Conservation (phyloP, 805 yeast genomes). For the Ogataea paraovalis region DNA sequence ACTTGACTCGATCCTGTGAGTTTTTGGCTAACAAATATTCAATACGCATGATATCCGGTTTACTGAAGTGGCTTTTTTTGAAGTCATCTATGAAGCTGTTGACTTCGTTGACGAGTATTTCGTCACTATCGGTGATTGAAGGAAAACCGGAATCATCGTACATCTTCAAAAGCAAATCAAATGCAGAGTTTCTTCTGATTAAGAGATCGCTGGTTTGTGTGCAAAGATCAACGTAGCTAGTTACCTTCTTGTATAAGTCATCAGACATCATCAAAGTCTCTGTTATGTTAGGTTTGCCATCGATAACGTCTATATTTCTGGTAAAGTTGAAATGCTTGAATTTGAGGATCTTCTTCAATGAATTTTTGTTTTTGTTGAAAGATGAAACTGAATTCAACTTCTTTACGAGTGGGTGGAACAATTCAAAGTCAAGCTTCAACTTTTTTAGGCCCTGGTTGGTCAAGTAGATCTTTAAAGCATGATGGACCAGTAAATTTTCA, state of each 20-base stretch:
- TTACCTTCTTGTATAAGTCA: constrained; percentile 4
- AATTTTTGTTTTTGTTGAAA: constrained; percentile 9
- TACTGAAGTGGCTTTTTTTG: constrained; percentile 2
- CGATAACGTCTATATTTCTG: neutral
- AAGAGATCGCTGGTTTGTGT: neutral
- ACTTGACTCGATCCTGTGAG: constrained; percentile 1
- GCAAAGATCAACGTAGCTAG: constrained; percentile 4
- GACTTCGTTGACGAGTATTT: neutral
- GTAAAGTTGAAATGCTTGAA: constrained; percentile 10
- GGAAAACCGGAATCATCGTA: constrained; percentile 5
- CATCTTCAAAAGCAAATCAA: constrained; percentile 9
- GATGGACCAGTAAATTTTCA: constrained; percentile 10
- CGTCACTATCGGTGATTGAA: constrained; percentile 2
- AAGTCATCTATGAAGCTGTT: constrained; percentile 4
- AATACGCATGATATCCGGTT: constrained; percentile 11
- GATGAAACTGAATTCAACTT: constrained; percentile 6
- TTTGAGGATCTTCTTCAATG: constrained; percentile 11
- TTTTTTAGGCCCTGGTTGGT: constrained; percentile 4
- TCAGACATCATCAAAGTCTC: constrained; percentile 6
- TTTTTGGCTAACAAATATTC: constrained; percentile 6
- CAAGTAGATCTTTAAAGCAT: constrained; percentile 9
- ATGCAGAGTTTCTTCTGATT: constrained; percentile 13
- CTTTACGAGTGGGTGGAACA: constrained; percentile 5
- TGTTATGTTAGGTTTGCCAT: neutral
- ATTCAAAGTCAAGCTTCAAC: constrained; percentile 4